Base-by-base conservation (phyloP, 148 eudicot species). In the Persicaria tinctoria region DNA sequence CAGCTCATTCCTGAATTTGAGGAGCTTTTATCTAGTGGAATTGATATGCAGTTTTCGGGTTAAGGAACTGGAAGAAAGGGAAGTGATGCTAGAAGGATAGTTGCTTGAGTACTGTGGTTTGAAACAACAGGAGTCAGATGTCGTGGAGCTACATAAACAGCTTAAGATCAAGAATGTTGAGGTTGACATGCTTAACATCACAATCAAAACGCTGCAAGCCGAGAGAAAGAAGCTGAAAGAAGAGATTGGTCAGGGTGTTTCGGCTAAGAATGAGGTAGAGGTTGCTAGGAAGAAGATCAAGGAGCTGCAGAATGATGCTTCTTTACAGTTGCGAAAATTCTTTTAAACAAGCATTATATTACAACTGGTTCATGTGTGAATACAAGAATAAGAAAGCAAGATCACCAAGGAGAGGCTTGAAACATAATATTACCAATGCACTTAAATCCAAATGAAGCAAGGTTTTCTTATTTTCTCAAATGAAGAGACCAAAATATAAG, bases 11-110 rank as follows among this genome's bases (percentile, higher is more conserved):
- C 90, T 8, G 90, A 95, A 76, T 95, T 95, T 68, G 97, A 90
- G 79, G 80, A 81, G 78, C 88, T 95, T 73, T 63, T 95, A 11
- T 86, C 97, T 2, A 94, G 92, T 10, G 94, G 90, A 78, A 83
- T 95, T 73, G 99, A 87, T 73, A 81, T 86, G 81, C 94, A 93
- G 48, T 80, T 92, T 73, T 87, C 96, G 41, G 85, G 81, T n/a
- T 2, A 83, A 83, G 83, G 99, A 95, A 73, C 77, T 95, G 74
- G 97, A 92, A 82, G 99, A 95, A 77, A 85, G 99, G 80, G 99
- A 95, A 83, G 97, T 92, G 86, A 90, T 90, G 83, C 87, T 95
- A 13, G 99, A 95, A 84, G 99, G 97, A 0, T 97, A 95, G 82
- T 77, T 95, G 79, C 88, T 95, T 0, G 99, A 95, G 77, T 95